phyloP scores from a whole-genome alignment of 2,329 filamentous ascomycete genomes.

The Cladosporium sp. region DNA sequence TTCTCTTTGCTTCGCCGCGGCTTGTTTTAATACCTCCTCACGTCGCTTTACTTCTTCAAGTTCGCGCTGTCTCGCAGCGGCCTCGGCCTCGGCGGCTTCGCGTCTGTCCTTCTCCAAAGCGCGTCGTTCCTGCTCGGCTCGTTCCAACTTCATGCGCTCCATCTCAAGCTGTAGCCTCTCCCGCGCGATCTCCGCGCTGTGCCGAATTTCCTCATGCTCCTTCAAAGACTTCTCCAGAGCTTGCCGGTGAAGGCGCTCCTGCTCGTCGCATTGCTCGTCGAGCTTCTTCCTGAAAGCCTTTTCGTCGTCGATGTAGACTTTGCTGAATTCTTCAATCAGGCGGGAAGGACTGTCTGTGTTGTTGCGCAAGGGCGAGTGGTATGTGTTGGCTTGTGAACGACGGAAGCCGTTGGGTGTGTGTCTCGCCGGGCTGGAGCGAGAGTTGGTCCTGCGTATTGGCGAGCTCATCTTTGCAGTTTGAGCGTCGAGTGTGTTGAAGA shows the following conservation, averaged over 20 bases:
- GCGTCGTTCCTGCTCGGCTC: conserved; percentile 33
- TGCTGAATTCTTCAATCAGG: conserved; percentile 38
- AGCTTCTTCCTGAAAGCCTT: conserved; percentile 53
- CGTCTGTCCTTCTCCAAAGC: conserved; percentile 38
- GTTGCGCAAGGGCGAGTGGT: conserved; percentile 1
- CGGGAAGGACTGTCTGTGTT: conserved; percentile 18
- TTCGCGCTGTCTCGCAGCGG: conserved; percentile 25
- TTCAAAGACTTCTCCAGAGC: conserved; percentile 61
- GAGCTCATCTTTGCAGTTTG: conserved; percentile 7
- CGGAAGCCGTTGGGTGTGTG: conserved; percentile 10
- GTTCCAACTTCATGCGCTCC: conserved; percentile 30
- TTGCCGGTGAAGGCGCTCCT: conserved; percentile 58
- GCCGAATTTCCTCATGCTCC: conserved; percentile 61
- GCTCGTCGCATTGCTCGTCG: conserved; percentile 58
- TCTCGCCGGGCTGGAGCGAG: conserved; percentile 9
- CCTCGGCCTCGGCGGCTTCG: conserved; percentile 40
- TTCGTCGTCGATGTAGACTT: conserved; percentile 39
- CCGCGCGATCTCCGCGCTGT: conserved; percentile 51
- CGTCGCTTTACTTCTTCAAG: conserved; percentile 22
- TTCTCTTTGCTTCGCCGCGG: conserved; percentile 29
- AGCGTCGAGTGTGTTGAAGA: background rate
- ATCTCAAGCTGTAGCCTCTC: conserved; percentile 44
- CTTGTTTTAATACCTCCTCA: conserved; percentile 20
- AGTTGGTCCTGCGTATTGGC: conserved; percentile 8
- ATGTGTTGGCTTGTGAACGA: conserved; percentile 7